Percentiles rank a stretch among this genome's conserved stretches.
Evolutionary conservation across 73 alveolate genomes (phyloP).

Genomic region (Paramecium pentaurelia): DNA sequence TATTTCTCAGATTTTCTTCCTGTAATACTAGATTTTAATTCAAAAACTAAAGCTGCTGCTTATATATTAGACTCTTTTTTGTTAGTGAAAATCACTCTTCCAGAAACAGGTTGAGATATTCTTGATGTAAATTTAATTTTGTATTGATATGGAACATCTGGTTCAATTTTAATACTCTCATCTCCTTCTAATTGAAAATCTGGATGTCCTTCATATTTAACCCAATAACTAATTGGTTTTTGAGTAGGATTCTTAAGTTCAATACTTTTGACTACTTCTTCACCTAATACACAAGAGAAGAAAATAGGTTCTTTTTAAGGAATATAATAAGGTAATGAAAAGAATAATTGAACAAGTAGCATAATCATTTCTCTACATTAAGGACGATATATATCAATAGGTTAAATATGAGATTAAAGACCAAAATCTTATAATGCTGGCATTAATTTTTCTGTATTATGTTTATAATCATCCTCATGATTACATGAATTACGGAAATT

Average conservation of each 20-base stretch:
- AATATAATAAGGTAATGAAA: conserved; percentile 94
- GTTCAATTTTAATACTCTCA: conserved; percentile 86
- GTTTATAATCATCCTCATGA: conserved; percentile 73
- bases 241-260: conserved; percentile 89
- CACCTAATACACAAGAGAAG: conserved; percentile 94
- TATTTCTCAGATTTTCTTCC: conserved; percentile 85
- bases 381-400: conserved; percentile 83
- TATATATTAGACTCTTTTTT: conserved; percentile 92
- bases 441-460: conserved; percentile 82
- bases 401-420: conserved; percentile 72
- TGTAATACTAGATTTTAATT: conserved; percentile 88
- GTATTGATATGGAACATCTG: conserved; percentile 86
- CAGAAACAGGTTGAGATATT: conserved; percentile 88
- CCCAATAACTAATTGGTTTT: conserved; percentile 95
- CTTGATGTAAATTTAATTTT: conserved; percentile 90
- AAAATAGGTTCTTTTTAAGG: conserved; percentile 91
- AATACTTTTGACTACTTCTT: conserved; percentile 85
- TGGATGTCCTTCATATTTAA: conserved; percentile 89
- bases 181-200: conserved; percentile 69
- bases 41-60: conserved; percentile 98
- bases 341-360: conserved; percentile 83
- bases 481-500: neutral
- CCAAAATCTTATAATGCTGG: conserved; percentile 87
- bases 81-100: conserved; percentile 91
- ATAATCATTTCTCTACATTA: conserved; percentile 93